Conservation (phyloP, 495 filamentous ascomycete species). For the Amniculicola lignicola region DNA sequence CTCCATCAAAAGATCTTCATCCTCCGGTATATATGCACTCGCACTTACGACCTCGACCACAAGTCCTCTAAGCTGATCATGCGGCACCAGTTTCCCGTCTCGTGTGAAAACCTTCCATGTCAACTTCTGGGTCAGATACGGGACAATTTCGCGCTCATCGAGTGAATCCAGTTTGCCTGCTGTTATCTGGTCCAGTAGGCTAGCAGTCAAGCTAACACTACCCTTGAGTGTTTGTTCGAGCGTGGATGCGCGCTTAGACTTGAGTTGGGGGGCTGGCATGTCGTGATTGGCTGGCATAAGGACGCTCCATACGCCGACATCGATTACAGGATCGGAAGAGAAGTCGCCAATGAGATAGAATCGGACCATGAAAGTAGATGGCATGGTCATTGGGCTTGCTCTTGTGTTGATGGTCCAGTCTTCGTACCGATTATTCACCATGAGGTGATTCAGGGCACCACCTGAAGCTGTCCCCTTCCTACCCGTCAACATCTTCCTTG, state of each 20-base stretch:
- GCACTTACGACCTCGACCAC: slow-evolving; percentile 10
- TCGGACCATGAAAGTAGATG: slow-evolving; percentile 2
- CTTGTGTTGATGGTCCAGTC: slow-evolving; percentile 11
- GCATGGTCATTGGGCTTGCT: not conserved
- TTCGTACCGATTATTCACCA: not conserved
- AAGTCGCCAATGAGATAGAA: slow-evolving; percentile 11
- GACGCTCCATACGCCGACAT: slow-evolving; percentile 4
- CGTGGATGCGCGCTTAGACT: not conserved
- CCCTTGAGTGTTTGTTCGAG: slow-evolving; percentile 1
- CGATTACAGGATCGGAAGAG: not conserved
- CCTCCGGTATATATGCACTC: slow-evolving; percentile 8
- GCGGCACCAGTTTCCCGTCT: slow-evolving; percentile 1
- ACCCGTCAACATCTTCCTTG: not conserved
- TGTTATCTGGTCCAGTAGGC: slow-evolving; percentile 7
- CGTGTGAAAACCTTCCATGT: slow-evolving; percentile 16
- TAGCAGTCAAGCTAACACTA: slow-evolving; percentile 14
- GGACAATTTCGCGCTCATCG: slow-evolving; percentile 13
- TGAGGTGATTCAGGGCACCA: slow-evolving; percentile 1
- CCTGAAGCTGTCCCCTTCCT: not conserved
- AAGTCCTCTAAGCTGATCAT: not conserved
- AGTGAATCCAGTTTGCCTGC: slow-evolving; percentile 10
- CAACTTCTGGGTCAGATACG: slow-evolving; percentile 18
- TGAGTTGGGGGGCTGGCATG: not conserved
- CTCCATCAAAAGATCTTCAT: slow-evolving; percentile 4
- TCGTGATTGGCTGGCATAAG: slow-evolving; percentile 5